A percentile compares a stretch with the other conserved stretches of the same genome.
phyloP scores from a whole-genome alignment of 1,139 yeast genomes.

The Nematodospora anomalae region DNA sequence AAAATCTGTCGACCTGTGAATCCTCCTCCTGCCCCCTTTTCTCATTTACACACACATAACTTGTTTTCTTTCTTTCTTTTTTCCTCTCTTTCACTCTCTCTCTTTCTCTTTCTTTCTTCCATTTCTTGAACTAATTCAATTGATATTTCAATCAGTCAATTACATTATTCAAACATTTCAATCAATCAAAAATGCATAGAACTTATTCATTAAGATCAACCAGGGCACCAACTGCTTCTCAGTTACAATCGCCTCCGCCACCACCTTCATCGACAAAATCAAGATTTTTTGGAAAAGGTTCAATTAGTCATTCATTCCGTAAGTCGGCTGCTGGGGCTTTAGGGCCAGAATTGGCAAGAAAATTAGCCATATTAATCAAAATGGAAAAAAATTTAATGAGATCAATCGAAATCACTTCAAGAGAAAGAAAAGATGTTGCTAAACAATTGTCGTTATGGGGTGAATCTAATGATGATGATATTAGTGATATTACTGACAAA shows the following conservation, averaged over 20 bases:
- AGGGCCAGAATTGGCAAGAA: conserved; percentile 79
- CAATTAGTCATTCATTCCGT: conserved; percentile 65
- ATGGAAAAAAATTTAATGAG: conserved; percentile 82
- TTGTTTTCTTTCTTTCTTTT: conserved; percentile 4
- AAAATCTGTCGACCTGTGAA: too few species aligned
- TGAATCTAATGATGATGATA: conserved; percentile 80
- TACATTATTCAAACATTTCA: not conserved
- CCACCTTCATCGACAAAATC: conserved; percentile 71
- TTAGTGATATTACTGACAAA: conserved; percentile 82
- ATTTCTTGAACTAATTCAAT: too few species aligned
- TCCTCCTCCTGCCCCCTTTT: conserved; percentile 1
- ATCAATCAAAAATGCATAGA: conserved; percentile 58
- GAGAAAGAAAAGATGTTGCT: conserved; percentile 81
- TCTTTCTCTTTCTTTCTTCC: conserved; percentile 2
- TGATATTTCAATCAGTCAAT: not conserved
- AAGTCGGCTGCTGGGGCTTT: conserved; percentile 70
- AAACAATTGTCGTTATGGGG: conserved; percentile 85
- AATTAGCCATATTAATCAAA: conserved; percentile 73
- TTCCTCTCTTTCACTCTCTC: conserved; percentile 1
- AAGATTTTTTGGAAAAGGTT: conserved; percentile 72
- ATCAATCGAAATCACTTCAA: conserved; percentile 73
- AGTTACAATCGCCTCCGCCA: conserved; percentile 77
- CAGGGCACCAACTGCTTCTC: conserved; percentile 82
- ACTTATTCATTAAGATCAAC: conserved; percentile 77
- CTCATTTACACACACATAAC: not conserved